A percentile compares a stretch with the other conserved stretches of the same genome.
Evolutionary conservation across 2,329 filamentous ascomycete species (phyloP).

Genomic region (Whalleya microplaca): DNA sequence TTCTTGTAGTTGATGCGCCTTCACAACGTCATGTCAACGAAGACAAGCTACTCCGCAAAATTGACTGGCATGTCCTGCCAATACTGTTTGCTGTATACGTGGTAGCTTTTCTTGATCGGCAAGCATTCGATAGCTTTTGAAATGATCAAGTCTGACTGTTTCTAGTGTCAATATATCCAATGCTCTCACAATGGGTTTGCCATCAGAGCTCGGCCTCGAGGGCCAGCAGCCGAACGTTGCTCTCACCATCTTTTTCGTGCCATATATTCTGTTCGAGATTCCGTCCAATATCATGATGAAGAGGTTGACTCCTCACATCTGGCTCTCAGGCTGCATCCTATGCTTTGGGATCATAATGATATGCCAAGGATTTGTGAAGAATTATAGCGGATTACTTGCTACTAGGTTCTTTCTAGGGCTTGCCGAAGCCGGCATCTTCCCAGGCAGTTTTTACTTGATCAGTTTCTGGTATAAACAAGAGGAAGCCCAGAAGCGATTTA

Average conservation of each 20-base stretch:
- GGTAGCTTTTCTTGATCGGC: constrained; percentile 25
- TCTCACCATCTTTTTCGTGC: constrained; percentile 27
- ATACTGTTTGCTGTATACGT: constrained; percentile 25
- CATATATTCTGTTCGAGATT: constrained; percentile 29
- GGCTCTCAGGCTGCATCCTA: constrained; percentile 25
- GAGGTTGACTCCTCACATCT: constrained; percentile 16
- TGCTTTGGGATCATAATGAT: constrained; percentile 55
- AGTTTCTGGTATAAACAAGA: constrained; percentile 66
- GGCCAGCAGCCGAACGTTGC: constrained; percentile 25
- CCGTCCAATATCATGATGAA: constrained; percentile 28
- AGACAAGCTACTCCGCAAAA: constrained; percentile 18
- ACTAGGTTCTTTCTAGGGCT: constrained; percentile 56
- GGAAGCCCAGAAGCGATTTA: constrained; percentile 61
- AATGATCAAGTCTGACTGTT: not conserved
- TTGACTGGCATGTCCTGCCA: constrained; percentile 24
- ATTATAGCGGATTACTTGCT: constrained; percentile 50
- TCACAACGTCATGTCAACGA: not conserved
- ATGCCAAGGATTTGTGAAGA: constrained; percentile 50
- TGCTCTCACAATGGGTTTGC: constrained; percentile 23
- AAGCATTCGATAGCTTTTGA: not conserved
- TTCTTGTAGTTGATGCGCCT: constrained; percentile 15
- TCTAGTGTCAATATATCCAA: constrained; percentile 25
- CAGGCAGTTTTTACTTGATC: constrained; percentile 59
- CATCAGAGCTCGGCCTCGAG: constrained; percentile 17
- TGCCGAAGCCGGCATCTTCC: constrained; percentile 56